These are phyloP conservation scores for Saccharomycopsis fibuligera DNA, from an alignment of 805 yeast species.

Conservation along the genomic window DNA sequence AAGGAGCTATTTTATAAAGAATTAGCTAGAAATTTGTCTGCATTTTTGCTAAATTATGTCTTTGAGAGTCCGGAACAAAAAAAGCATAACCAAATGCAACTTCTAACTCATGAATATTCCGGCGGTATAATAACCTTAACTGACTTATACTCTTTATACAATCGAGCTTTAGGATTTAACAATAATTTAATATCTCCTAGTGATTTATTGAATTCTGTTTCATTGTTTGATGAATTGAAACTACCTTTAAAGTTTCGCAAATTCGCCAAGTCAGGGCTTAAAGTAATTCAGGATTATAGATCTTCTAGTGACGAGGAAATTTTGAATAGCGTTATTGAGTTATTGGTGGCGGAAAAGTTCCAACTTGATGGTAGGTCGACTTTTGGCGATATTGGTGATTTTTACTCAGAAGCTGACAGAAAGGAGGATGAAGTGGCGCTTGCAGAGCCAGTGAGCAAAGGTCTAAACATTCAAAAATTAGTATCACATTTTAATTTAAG, in stretches of 20 bases:
- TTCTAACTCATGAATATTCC: slow-evolving; percentile 26
- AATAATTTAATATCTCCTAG: slow-evolving; percentile 62
- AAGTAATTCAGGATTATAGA: slow-evolving; percentile 35
- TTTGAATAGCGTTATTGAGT: slow-evolving; percentile 31
- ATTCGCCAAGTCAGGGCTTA: slow-evolving; percentile 33
- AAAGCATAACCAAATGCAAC: not conserved
- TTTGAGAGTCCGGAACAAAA: slow-evolving; percentile 6
- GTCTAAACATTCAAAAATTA: slow-evolving; percentile 33
- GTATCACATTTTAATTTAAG: slow-evolving; percentile 56
- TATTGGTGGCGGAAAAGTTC: slow-evolving; percentile 29
- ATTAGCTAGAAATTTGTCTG: slow-evolving; percentile 17
- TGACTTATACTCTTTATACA: slow-evolving; percentile 59
- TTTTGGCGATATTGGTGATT: slow-evolving; percentile 25
- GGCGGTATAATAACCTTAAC: slow-evolving; percentile 57
- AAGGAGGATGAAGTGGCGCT: slow-evolving; percentile 18
- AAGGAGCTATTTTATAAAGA: slow-evolving; percentile 18
- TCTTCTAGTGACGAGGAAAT: slow-evolving; percentile 31
- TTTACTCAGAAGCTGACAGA: slow-evolving; percentile 24
- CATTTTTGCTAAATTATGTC: slow-evolving; percentile 15
- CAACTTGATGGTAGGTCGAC: too few relatives aligned
- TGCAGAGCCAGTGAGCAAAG: slow-evolving; percentile 25
- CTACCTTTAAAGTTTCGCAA: slow-evolving; percentile 47
- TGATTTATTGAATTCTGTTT: slow-evolving; percentile 60
- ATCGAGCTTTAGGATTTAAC: slow-evolving; percentile 58
- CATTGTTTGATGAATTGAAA: slow-evolving; percentile 45